A percentile compares a stretch with the other conserved stretches of the same genome.
These are phyloP conservation scores for Metschnikowia hibisci DNA, from an alignment of 805 yeast species.

Conservation along the genomic window DNA sequence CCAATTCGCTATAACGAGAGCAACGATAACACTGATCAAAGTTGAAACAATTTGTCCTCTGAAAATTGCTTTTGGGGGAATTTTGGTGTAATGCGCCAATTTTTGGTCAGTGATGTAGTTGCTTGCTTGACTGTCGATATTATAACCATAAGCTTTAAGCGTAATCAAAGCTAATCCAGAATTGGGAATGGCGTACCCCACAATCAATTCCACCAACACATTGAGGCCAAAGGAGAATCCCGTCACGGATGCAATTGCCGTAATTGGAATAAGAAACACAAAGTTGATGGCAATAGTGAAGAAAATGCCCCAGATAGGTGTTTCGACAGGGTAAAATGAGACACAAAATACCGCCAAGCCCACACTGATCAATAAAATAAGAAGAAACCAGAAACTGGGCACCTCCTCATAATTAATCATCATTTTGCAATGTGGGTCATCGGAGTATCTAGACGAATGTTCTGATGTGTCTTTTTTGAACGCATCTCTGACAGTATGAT, in stretches of 20 bases:
- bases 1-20: slow-evolving; percentile 38
- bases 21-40: slow-evolving; percentile 29
- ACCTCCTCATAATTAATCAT: slow-evolving; percentile 61
- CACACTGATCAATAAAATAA: slow-evolving; percentile 44
- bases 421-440: slow-evolving; percentile 57
- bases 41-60: slow-evolving; percentile 41
- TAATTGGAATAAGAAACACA: slow-evolving; percentile 56
- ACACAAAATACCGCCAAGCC: slow-evolving; percentile 43
- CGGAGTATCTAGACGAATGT: slow-evolving; percentile 14
- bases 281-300: slow-evolving; percentile 54
- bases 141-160: slow-evolving; percentile 49
- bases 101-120: slow-evolving; percentile 39
- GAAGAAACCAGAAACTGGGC: slow-evolving; percentile 69
- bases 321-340: slow-evolving; percentile 46
- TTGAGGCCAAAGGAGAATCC: slow-evolving; percentile 57
- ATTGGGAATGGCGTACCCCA: slow-evolving; percentile 64
- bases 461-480: slow-evolving; percentile 14
- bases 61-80: slow-evolving; percentile 26
- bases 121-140: slow-evolving; percentile 62
- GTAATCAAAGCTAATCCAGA: slow-evolving; percentile 61
- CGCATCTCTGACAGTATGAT: slow-evolving; percentile 26
- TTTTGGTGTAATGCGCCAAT: slow-evolving; percentile 25
- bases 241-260: slow-evolving; percentile 59
- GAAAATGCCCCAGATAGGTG: slow-evolving; percentile 62
- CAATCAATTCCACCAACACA: slow-evolving; percentile 59